Base-by-base conservation (phyloP, 768 basidiomycete species). In the button mushroom (Agaricus bisporus) region DNA sequence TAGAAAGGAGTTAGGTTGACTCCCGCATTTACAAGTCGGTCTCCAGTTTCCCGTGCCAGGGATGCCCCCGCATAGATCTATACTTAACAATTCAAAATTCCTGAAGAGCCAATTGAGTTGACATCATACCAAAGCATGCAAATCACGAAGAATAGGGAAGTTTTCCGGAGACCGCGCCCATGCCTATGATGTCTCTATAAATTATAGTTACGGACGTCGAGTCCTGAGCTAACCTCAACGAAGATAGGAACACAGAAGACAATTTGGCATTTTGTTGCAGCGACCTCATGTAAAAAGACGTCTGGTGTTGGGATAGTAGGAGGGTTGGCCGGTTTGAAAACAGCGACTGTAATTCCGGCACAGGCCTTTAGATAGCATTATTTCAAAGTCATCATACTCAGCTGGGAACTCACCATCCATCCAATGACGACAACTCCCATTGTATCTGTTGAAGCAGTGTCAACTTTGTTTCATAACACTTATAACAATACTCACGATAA, bases 1-100 rank as follows among this genome's bases (percentile, higher is more conserved):
- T 72, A 78, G 17, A 67, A 53, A 7, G 59, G 61, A 4, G 51
- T 37, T 1, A 75, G 43, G 1, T 58, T 55, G 1, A 64, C 58
- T 7, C 63, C 63, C 11, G 58, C 45, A n/a, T 43, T 12, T 3
- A 54, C 48, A 18, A 64, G 56, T 12, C 18, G 25, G 39, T 66
- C 60, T 12, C 65, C 65, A 6, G 49, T 56, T 2, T 60, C 61
- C 48, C 65, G 55, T 7, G 68, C 63, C n/a, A 65, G 46, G 0
- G 62, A 59, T 4, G 58, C 62, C 4, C 65, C 64, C 1, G 54
- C 62, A 48, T 56, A 64, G 32, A 61, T 47, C 64, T 64, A 39
- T 14, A 42, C 41, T 17, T 9, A 3, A 12, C 29, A 25, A 17
- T 14, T 18, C 4, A 47, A 4, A 48, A 0, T 15, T 32, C 3